A percentile compares a stretch with the other conserved stretches of the same genome.
Conservation (phyloP, 352 stramenopile species). For the Globisporangium solare region DNA sequence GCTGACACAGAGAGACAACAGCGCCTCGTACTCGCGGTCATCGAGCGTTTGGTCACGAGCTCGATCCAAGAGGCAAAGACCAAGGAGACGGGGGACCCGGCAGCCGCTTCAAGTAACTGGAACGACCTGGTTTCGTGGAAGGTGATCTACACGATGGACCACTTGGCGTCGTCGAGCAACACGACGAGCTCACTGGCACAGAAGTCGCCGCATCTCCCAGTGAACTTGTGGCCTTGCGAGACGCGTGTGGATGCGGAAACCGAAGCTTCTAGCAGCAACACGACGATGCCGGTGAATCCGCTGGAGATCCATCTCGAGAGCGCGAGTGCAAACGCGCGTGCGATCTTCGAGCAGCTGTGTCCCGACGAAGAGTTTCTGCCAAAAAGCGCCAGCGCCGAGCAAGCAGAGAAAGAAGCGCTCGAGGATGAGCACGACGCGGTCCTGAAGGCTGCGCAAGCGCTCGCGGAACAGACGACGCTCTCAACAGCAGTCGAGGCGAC, state of each 20-base stretch:
- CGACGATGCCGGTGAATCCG: slow-evolving; percentile 16
- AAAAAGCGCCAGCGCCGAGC: slow-evolving; percentile 54
- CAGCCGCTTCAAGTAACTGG: slow-evolving; percentile 1
- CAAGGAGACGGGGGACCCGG: background rate
- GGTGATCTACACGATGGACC: slow-evolving; percentile 62
- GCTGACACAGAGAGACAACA: slow-evolving; percentile 28
- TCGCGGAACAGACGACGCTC: slow-evolving; percentile 16
- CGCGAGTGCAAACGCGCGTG: slow-evolving; percentile 48
- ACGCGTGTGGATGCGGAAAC: slow-evolving; percentile 18
- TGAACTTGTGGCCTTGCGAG: slow-evolving; percentile 48
- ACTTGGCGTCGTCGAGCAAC: slow-evolving; percentile 22
- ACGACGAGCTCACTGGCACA: slow-evolving; percentile 6
- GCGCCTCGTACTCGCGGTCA: slow-evolving; percentile 32
- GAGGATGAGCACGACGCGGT: slow-evolving; percentile 60
- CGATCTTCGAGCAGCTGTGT: slow-evolving; percentile 59
- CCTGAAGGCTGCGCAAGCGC: slow-evolving; percentile 50
- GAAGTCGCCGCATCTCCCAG: slow-evolving; percentile 27
- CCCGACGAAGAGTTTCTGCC: slow-evolving; percentile 53
- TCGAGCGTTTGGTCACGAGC: slow-evolving; percentile 28
- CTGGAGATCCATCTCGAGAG: slow-evolving; percentile 65
- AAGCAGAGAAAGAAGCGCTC: slow-evolving; percentile 46
- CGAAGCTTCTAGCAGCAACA: background rate
- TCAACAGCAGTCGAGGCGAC: too few species aligned
- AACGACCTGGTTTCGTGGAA: slow-evolving; percentile 40
- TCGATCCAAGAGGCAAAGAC: slow-evolving; percentile 2